Conservation (phyloP, 2,329 filamentous ascomycete species). For the Colletotrichum limetticola region DNA sequence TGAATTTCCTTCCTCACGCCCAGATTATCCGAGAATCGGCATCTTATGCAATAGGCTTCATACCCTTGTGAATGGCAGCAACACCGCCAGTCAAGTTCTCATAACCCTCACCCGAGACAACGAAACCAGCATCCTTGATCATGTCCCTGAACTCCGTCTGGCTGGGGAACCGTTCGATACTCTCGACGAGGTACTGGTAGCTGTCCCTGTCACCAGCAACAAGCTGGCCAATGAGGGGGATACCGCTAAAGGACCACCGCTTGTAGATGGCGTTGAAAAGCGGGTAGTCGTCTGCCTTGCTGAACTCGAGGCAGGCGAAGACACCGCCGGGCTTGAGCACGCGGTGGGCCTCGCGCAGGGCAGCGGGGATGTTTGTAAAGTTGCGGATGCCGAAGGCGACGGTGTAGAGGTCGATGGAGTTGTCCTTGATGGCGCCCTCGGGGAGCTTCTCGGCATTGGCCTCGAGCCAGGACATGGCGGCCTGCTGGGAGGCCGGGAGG, state of each 20-base stretch:
- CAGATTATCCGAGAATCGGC: no score
- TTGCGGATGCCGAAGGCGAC: conserved; percentile 98
- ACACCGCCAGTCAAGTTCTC: conserved; percentile 94
- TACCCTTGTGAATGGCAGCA: conserved; percentile 94
- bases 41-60: conserved; percentile 72
- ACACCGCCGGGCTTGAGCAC: conserved; percentile 95
- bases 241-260: conserved; percentile 94
- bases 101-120: conserved; percentile 83
- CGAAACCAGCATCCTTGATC: conserved; percentile 87
- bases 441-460: conserved; percentile 87
- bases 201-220: conserved; percentile 94
- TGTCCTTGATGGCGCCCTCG: conserved; percentile 66
- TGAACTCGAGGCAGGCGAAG: conserved; percentile 97
- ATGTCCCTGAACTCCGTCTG: conserved; percentile 87
- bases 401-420: conserved; percentile 92
- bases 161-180: conserved; percentile 91
- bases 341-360: conserved; percentile 84
- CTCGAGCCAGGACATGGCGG: conserved; percentile 79
- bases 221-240: conserved; percentile 93
- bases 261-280: conserved; percentile 90
- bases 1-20: background rate
- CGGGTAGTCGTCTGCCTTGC: conserved; percentile 79
- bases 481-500: conserved; percentile 65
- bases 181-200: conserved; percentile 98
- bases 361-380: conserved; percentile 90